Base-by-base conservation (phyloP, 106 monocot species). In the Ottelia alismoides region DNA sequence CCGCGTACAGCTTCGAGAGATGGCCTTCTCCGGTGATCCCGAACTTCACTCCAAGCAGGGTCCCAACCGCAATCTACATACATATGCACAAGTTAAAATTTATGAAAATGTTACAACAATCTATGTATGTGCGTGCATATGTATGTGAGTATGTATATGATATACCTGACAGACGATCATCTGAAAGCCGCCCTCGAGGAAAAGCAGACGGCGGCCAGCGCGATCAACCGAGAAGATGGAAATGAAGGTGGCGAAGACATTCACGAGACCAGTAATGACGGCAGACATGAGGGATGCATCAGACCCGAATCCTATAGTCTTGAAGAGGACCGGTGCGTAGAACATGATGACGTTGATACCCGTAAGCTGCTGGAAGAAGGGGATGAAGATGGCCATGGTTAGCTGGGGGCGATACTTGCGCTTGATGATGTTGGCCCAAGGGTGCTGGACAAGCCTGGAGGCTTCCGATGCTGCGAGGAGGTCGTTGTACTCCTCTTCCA, bases 281-380 rank as follows among this genome's bases (percentile, higher is more conserved):
- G 70, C 63, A 12, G 80, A 65, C 9, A 74, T 71, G 53, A 74
- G 58, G 12, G 75, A 60, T 6, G 80, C 69, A 3, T 74, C 74
- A 24, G 72, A 0, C 7, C 67, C 83, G 32, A 83, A 80, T 0
- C 89, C 89, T 5, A 89, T 68, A 17, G 89, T 83, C 69, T 77
- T 83, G 71, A 83, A 89, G 11, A 89, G 62, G 19, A 89, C 89
- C 6, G 89, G 89, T 0, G 89, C 89, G 62, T 89, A 89, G 58
- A 89, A 89, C 83, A 69, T 83, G 64, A 89, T 77, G 7, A 77
- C 89, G 19, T 89, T 89, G 60, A 89, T 89, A 24, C 83, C 89
- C 0, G 89, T 89, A 43, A 89, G 74, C 66, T 89, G 89, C 62
- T 89, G 89, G 65, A 89, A 89, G 45, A 70, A 63, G 2, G 89